Evolutionary conservation across 169 alveolate genomes (phyloP).

Genomic region (Babesia bovis): DNA sequence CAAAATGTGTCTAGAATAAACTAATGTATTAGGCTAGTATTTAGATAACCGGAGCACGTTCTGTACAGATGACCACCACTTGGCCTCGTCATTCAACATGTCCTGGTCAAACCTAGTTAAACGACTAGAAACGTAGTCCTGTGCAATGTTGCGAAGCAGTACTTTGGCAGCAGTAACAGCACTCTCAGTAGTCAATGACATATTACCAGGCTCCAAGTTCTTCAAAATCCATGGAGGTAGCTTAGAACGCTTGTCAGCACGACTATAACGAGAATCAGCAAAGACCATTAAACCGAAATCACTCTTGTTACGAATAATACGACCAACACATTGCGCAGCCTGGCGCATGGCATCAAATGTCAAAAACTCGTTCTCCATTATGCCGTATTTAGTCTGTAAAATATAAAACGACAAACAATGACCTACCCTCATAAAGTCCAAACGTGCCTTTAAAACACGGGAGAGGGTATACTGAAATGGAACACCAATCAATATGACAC

Average conservation of each 20-base stretch:
- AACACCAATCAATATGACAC: slow-evolving; percentile 95
- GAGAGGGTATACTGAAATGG: slow-evolving; percentile 95
- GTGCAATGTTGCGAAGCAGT: slow-evolving; percentile 74
- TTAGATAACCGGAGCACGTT: slow-evolving; percentile 43
- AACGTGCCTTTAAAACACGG: slow-evolving; percentile 88
- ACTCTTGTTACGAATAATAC: slow-evolving; percentile 91
- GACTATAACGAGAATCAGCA: slow-evolving; percentile 86
- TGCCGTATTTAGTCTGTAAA: slow-evolving; percentile 85
- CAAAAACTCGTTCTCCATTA: slow-evolving; percentile 93
- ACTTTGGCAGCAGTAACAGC: slow-evolving; percentile 77
- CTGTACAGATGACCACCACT: slow-evolving; percentile 72
- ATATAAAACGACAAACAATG: background rate
- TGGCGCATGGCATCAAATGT: slow-evolving; percentile 98
- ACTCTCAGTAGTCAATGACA: slow-evolving; percentile 80
- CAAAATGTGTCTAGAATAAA: too few relatives aligned
- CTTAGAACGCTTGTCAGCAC: slow-evolving; percentile 83
- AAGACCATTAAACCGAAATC: slow-evolving; percentile 93
- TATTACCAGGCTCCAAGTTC: slow-evolving; percentile 76
- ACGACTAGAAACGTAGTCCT: slow-evolving; percentile 72
- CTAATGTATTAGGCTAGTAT: slow-evolving; percentile 3
- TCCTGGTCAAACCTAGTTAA: slow-evolving; percentile 72
- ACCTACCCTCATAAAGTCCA: slow-evolving; percentile 78
- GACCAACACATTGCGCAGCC: slow-evolving; percentile 97
- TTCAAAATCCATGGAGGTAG: slow-evolving; percentile 89
- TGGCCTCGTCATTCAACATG: slow-evolving; percentile 57